Conservation (phyloP, 2,329 filamentous ascomycete genomes). For the Aspergillus vadensis region DNA sequence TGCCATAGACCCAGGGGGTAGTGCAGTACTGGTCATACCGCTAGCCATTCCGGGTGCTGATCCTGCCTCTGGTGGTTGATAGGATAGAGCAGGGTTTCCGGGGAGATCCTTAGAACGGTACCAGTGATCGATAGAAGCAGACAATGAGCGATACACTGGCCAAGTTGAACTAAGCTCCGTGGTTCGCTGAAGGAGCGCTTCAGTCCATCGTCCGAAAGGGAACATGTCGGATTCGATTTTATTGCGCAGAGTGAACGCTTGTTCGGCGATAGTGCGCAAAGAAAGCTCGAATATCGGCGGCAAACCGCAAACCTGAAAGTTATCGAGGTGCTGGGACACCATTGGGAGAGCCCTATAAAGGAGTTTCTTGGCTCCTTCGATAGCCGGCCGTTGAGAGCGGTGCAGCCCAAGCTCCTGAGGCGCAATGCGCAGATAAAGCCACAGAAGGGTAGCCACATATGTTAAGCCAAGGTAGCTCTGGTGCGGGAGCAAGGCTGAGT, state of each 20-base stretch:
- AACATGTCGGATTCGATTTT: slow-evolving; percentile 35
- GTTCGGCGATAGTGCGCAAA: slow-evolving; percentile 39
- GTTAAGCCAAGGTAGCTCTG: slow-evolving; percentile 42
- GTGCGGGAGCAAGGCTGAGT: slow-evolving; percentile 41
- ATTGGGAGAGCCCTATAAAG: slow-evolving; percentile 40
- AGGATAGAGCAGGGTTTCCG: slow-evolving; percentile 11
- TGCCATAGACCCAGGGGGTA: slow-evolving; percentile 8
- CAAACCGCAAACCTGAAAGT: slow-evolving; percentile 39
- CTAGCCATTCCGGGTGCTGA: slow-evolving; percentile 1
- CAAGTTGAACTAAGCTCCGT: slow-evolving; percentile 31
- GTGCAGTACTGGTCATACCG: not conserved
- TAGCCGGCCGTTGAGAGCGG: slow-evolving; percentile 35
- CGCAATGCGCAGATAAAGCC: slow-evolving; percentile 38
- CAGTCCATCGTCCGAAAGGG: slow-evolving; percentile 39
- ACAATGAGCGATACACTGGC: slow-evolving; percentile 38
- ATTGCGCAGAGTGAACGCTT: slow-evolving; percentile 34
- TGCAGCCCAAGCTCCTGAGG: slow-evolving; percentile 34
- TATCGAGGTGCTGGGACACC: slow-evolving; percentile 40
- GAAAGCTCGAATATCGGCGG: slow-evolving; percentile 43
- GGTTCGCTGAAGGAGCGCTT: slow-evolving; percentile 34
- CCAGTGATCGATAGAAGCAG: slow-evolving; percentile 33
- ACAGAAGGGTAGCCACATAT: slow-evolving; percentile 40
- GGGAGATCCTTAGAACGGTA: slow-evolving; percentile 24
- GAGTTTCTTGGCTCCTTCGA: slow-evolving; percentile 40
- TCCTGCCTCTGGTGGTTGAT: slow-evolving; percentile 10